phyloP scores from a whole-genome alignment of 352 stramenopile genomes.

The Pythium apleroticum region DNA sequence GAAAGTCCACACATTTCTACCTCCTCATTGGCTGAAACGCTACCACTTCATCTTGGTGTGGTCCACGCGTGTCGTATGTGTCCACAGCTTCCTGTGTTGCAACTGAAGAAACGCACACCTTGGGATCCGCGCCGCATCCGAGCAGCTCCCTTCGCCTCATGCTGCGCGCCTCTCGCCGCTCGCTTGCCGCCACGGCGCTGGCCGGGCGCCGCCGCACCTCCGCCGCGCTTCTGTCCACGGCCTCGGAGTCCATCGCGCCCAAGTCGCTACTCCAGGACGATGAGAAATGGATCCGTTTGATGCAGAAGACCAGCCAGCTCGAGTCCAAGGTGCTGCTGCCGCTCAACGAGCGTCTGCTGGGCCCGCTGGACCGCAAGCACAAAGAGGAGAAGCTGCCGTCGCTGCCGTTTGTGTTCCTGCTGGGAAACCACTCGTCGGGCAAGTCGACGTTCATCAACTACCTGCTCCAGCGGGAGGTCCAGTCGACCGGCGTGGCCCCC shows the following conservation, averaged over 20 bases:
- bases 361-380: constrained; percentile 87
- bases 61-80: constrained; percentile 8
- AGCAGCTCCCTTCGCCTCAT: constrained; percentile 14
- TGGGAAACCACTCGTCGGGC: constrained; percentile 99
- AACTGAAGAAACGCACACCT: constrained; percentile 3
- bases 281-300: constrained; percentile 83
- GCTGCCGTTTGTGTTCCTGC: constrained; percentile 98
- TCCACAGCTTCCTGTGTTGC: constrained; percentile 4
- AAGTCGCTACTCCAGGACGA: constrained; percentile 38
- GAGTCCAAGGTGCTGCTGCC: constrained; percentile 74
- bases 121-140: neutral
- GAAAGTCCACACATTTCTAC: too few relatives aligned
- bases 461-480: constrained; percentile 92
- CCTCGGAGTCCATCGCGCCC: constrained; percentile 31
- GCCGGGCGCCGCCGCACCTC: neutral
- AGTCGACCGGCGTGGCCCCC: constrained; percentile 99
- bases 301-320: constrained; percentile 77
- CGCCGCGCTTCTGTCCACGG: constrained; percentile 18
- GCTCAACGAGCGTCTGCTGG: constrained; percentile 84
- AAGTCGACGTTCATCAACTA: constrained; percentile 99
- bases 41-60: constrained; percentile 7
- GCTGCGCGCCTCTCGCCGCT: constrained; percentile 28
- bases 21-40: constrained; percentile 1
- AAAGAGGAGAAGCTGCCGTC: constrained; percentile 90
- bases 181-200: constrained; percentile 16